Base-by-base conservation (phyloP, 2,329 filamentous ascomycete species). In the Botrytis squamosa region DNA sequence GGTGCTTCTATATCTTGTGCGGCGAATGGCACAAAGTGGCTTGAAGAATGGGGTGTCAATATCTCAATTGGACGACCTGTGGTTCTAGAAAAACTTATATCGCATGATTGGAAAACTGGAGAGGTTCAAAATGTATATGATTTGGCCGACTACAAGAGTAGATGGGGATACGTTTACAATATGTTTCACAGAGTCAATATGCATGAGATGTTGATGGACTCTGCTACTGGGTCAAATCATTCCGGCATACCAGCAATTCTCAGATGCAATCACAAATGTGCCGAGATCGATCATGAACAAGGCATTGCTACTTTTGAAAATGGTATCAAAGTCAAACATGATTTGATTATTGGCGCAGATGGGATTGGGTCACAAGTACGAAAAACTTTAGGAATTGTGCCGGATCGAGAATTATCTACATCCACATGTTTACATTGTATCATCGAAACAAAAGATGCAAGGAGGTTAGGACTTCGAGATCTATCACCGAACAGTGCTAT, bases 141-240 rank as follows among this genome's bases (percentile, higher is more conserved):
- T 77, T 81, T 93, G 29, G 85, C 83, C 18, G 90, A 92, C 78
- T 92, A 92, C 73, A 87, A 92, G 81, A 79, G 88, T 82, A 84
- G 84, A 71, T 92, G 90, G 89, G 71, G 57, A 55, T 72, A 80
- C 72, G 84, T 88, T 0, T 91, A 91, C 80, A 89, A 92, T 79
- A 92, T 89, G 79, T 92, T 92, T 77, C 90, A 92, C 78, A 84
- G 90, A 0, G 88, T 91, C 78, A 86, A 91, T 75, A 92, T 92
- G 90, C 90, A 92, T 77, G 79, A 83, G 10, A 91, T 92, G 89
- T 81, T 92, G 38, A 90, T 87, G 83, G 88, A 91, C 33, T 83
- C 84, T 68, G 90, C 90, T 0, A 73, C 88, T 74, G 84, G 85
- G 12, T 88, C 88, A 0, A 82, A 85, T 62, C 89, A 89, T 0